phyloP scores from a whole-genome alignment of 345 rosid species.

The Arabis hirsuta region DNA sequence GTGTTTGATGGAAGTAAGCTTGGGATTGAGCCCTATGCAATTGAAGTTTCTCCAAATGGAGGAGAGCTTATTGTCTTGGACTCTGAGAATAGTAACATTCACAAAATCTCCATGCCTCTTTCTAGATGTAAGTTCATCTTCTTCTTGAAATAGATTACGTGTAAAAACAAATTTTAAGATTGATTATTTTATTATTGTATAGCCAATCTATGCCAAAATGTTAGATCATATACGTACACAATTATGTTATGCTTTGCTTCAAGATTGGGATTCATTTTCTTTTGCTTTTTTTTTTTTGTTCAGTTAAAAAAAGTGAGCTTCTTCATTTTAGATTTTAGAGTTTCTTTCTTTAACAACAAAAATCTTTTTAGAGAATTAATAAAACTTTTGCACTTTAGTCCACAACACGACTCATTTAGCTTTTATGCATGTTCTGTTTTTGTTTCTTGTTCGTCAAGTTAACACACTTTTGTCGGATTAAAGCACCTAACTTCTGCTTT shows the following conservation, averaged over 20 bases:
- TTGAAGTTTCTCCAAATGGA: slow-evolving; percentile 62
- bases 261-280: slow-evolving; percentile 33
- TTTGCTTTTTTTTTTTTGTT: slow-evolving; percentile 27
- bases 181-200: not conserved
- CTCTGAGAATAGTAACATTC: slow-evolving; percentile 81
- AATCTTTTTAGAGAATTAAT: not conserved
- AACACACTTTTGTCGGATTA: slow-evolving; percentile 17
- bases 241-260: slow-evolving; percentile 49
- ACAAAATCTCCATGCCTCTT: slow-evolving; percentile 81
- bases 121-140: slow-evolving; percentile 68
- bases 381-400: slow-evolving; percentile 38
- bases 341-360: slow-evolving; percentile 11
- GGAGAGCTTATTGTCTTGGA: slow-evolving; percentile 93
- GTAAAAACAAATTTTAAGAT: not conserved
- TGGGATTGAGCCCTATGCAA: slow-evolving; percentile 85
- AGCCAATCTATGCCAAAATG: slow-evolving; percentile 2
- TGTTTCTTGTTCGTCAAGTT: slow-evolving; percentile 38
- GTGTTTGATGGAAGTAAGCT: slow-evolving; percentile 94
- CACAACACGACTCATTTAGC: slow-evolving; percentile 35
- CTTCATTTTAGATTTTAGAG: slow-evolving; percentile 45
- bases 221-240: slow-evolving; percentile 3
- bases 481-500: slow-evolving; percentile 27
- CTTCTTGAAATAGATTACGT: not conserved
- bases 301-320: slow-evolving; percentile 44
- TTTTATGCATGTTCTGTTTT: slow-evolving; percentile 29